A percentile compares a stretch with the other conserved stretches of the same genome.
Evolutionary conservation across 441 rosid genomes (phyloP).

Genomic region (Syzygium malaccense): DNA sequence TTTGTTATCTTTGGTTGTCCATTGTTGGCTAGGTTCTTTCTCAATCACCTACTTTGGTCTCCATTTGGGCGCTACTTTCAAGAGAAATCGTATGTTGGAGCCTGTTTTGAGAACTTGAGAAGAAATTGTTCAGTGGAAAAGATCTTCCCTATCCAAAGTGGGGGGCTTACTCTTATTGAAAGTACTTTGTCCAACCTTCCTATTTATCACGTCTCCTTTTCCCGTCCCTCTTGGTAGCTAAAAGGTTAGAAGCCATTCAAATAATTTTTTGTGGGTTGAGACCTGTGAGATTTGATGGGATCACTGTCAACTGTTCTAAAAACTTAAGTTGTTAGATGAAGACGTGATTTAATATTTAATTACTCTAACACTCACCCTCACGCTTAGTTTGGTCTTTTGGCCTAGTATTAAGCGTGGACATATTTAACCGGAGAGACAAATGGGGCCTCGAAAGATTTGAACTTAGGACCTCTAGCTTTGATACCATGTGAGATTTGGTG

Average conservation of each 20-base stretch:
- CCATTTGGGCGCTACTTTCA: neutral
- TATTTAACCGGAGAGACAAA: too few species aligned
- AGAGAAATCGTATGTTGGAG: neutral
- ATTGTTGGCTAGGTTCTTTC: neutral
- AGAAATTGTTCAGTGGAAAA: neutral
- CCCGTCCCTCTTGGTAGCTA: neutral
- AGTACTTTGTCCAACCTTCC: neutral
- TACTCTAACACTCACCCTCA: too few species aligned
- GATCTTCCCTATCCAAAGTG: neutral
- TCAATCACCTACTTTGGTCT: neutral
- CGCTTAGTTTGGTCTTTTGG: too few species aligned
- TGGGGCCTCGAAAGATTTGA: too few species aligned
- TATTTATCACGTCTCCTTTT: neutral
- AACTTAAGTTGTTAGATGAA: too few species aligned
- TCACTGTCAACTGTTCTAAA: too few species aligned
- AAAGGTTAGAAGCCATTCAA: neutral
- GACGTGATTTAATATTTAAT: too few species aligned
- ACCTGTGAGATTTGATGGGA: too few species aligned
- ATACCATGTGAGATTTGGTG: too few species aligned
- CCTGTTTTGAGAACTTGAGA: neutral
- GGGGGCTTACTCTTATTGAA: neutral
- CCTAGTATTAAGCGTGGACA: too few species aligned
- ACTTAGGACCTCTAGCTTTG: too few species aligned
- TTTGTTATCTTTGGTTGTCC: neutral
- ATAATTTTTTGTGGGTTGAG: neutral